Evolutionary conservation across 108 stramenopile species (phyloP), one percentile per base, ranked within the genome.

Genomic region (Bacterosira constricta): DNA sequence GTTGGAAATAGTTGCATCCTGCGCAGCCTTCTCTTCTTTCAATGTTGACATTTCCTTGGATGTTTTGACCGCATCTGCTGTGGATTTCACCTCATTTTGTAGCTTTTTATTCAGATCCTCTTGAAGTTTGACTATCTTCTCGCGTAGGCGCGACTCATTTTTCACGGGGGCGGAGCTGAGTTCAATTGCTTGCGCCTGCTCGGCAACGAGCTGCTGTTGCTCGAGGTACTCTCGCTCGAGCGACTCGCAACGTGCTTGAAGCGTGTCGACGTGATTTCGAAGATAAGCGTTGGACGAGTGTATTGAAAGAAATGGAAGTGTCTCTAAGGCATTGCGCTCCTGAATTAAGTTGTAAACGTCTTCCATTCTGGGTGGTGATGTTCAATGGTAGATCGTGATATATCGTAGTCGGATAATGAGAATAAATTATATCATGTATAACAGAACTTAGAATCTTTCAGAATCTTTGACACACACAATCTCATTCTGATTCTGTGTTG

Each of bases 81-180:
- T 44, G 17, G 83, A 77, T 58, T 81, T 64, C 7, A 60, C 64
- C 49, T 90, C 79, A 21, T 56, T 58, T 36, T 81, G 77, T 45
- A 88, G 21, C 61, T 80, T 89, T 21, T 83, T 60, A 39, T 82
- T 70, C 25, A 88, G 64, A 46, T 89, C 83, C 49, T 76, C 85
- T 52, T 90, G 90, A 9, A 94, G 64, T 44, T 90, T 86, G 45
- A 87, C 83, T 25, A 94, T 47, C 67, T 94, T 83, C 50, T 89
- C 89, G 30, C 83, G 81, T 17, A 89, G 35, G 44, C 77, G 80
- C 34, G 69, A 63, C 66, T 94, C 73, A 3, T 23, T 69, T 58
- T 73, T 80, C 0, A 66, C 53, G 13, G 63, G 41, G 35, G 25
- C 47, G 34, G 20, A 27, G 51, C 54, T 62, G 45, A 59, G 61